Evolutionary conservation across 306 rosid species (phyloP).

Genomic region (Corylus avellana): DNA sequence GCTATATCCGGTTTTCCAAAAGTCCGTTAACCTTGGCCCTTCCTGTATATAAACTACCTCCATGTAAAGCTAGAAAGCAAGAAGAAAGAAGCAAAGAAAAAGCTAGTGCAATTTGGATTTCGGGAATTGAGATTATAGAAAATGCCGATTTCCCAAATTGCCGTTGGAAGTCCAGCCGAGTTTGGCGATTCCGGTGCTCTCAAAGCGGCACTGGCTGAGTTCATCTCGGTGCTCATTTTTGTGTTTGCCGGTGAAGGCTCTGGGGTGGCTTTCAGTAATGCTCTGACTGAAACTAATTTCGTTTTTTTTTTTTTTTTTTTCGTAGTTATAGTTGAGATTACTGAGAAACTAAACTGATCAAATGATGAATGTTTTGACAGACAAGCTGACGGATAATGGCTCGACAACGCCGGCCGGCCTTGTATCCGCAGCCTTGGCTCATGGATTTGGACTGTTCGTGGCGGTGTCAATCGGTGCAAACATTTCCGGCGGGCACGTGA

Average conservation of each 20-base stretch:
- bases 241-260: slow-evolving; percentile 79
- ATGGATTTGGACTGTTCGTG: slow-evolving; percentile 73
- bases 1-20: slow-evolving; percentile 22
- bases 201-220: slow-evolving; percentile 70
- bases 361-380: slow-evolving; percentile 34
- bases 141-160: slow-evolving; percentile 62
- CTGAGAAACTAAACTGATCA: neutral
- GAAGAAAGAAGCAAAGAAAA: neutral
- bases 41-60: slow-evolving; percentile 35
- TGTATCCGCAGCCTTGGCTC: slow-evolving; percentile 65
- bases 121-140: slow-evolving; percentile 6
- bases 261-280: slow-evolving; percentile 73
- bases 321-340: neutral
- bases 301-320: neutral
- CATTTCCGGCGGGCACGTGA: slow-evolving; percentile 81
- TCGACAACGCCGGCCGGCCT: slow-evolving; percentile 69
- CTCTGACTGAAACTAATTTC: neutral
- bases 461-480: slow-evolving; percentile 73
- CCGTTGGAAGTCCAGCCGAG: slow-evolving; percentile 49
- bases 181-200: slow-evolving; percentile 41
- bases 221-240: slow-evolving; percentile 68
- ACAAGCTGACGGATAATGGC: slow-evolving; percentile 59
- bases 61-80: slow-evolving; percentile 10
- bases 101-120: neutral
- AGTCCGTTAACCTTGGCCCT: slow-evolving; percentile 3